Conservation (phyloP, 345 rosid species). For the Eucalyptus curtisii region DNA sequence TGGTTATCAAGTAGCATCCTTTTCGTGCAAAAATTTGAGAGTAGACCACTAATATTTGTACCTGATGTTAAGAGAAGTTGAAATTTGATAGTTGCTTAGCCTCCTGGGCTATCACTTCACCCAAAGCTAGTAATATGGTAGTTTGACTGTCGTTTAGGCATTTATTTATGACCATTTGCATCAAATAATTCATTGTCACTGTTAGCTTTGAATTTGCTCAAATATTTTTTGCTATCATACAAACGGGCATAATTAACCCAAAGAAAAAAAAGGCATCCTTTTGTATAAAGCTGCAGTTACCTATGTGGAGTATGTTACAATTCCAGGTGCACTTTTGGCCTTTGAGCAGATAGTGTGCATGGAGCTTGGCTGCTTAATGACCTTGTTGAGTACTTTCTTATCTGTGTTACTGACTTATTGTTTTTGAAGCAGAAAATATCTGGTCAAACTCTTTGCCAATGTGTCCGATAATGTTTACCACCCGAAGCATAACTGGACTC, state of each 20-base stretch:
- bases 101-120: neutral
- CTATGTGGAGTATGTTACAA: neutral
- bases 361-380: neutral
- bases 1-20: neutral
- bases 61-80: neutral
- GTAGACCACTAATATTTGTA: neutral
- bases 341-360: neutral
- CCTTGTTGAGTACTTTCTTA: neutral
- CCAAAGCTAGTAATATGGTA: neutral
- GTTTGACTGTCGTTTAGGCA: neutral
- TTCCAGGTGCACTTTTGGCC: neutral
- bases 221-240: neutral
- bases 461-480: conserved; percentile 66
- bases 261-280: neutral
- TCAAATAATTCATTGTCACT: neutral
- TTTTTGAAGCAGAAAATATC: conserved; percentile 48
- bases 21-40: neutral
- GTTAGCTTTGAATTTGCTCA: neutral
- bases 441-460: conserved; percentile 39
- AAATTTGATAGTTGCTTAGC: neutral
- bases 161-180: neutral
- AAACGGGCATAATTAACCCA: neutral
- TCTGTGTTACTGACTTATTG: neutral
- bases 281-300: neutral
- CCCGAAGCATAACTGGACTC: conserved; percentile 72